Percentiles rank a stretch among this genome's conserved stretches.
phyloP scores from a whole-genome alignment of 441 rosid genomes.

The Populus tomentosa region DNA sequence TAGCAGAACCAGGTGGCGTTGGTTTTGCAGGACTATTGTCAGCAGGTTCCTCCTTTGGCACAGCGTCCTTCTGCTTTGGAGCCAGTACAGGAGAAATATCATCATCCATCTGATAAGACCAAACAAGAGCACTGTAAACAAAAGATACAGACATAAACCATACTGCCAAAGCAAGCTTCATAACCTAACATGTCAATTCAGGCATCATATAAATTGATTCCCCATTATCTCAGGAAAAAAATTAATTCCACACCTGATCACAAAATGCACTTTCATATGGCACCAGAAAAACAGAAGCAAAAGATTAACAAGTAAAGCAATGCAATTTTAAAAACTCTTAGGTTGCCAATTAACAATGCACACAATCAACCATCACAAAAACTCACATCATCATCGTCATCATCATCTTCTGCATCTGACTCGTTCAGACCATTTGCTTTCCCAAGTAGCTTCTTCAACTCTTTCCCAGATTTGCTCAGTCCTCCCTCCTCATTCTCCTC shows the following conservation, averaged over 20 bases:
- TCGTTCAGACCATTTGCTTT: slow-evolving; percentile 63
- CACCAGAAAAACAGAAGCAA: background rate
- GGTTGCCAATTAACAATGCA: background rate
- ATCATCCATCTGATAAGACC: slow-evolving; percentile 51
- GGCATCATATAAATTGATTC: background rate
- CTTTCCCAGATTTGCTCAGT: slow-evolving; percentile 91
- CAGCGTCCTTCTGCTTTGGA: slow-evolving; percentile 62
- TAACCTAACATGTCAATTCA: background rate
- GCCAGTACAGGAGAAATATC: slow-evolving; percentile 50
- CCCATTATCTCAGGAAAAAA: background rate
- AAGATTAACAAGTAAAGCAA: background rate
- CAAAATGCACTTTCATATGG: background rate
- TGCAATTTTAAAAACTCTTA: background rate
- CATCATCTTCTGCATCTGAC: slow-evolving; percentile 80
- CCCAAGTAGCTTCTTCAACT: slow-evolving; percentile 85
- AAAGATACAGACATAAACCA: background rate
- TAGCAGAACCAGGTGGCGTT: slow-evolving; percentile 49
- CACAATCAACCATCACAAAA: background rate
- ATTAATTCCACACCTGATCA: background rate
- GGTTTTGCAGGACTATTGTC: slow-evolving; percentile 73
- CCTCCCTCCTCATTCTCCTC: slow-evolving; percentile 84
- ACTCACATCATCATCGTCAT: slow-evolving; percentile 64
- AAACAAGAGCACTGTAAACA: slow-evolving; percentile 2
- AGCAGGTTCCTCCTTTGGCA: slow-evolving; percentile 65
- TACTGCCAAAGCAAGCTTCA: background rate